Conservation (phyloP, 495 filamentous ascomycete species). For the Penicillium simplicissimum region DNA sequence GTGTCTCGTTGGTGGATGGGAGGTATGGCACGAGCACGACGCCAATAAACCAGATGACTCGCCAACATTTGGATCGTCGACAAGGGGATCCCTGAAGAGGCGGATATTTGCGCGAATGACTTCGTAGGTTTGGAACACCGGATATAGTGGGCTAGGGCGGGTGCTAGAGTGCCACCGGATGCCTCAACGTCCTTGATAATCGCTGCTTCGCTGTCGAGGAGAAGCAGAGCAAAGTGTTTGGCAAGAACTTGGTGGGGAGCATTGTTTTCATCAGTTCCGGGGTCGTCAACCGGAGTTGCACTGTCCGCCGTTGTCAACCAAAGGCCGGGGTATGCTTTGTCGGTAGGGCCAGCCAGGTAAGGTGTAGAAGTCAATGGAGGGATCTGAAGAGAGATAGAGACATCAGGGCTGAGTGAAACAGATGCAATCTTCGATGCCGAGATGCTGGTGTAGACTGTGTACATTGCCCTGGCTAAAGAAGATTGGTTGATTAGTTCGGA, state of each 20-base stretch:
- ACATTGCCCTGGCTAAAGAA: slow-evolving; percentile 80
- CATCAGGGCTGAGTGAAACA: slow-evolving; percentile 56
- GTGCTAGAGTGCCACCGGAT: slow-evolving; percentile 68
- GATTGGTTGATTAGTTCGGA: slow-evolving; percentile 69
- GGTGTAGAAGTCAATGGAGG: slow-evolving; percentile 75
- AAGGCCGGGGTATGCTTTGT: slow-evolving; percentile 66
- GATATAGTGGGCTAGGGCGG: slow-evolving; percentile 79
- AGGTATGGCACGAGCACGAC: slow-evolving; percentile 86
- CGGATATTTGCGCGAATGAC: slow-evolving; percentile 80
- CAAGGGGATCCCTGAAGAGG: slow-evolving; percentile 68
- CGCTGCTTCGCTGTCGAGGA: slow-evolving; percentile 79
- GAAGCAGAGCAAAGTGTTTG: slow-evolving; percentile 81
- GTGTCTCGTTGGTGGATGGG: slow-evolving; percentile 86
- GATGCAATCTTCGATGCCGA: slow-evolving; percentile 81
- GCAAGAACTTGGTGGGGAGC: slow-evolving; percentile 60
- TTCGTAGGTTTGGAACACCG: slow-evolving; percentile 79
- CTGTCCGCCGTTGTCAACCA: slow-evolving; percentile 84
- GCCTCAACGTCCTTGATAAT: slow-evolving; percentile 82
- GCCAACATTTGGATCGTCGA: slow-evolving; percentile 80
- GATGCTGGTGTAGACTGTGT: slow-evolving; percentile 75
- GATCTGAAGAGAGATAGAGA: slow-evolving; percentile 81
- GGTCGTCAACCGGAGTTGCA: slow-evolving; percentile 64
- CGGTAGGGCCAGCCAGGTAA: slow-evolving; percentile 66
- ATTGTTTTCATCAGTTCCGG: slow-evolving; percentile 53
- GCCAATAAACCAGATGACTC: slow-evolving; percentile 92